Evolutionary conservation across 2,329 filamentous ascomycete species (phyloP).

Genomic region (Penicillium sp.): DNA sequence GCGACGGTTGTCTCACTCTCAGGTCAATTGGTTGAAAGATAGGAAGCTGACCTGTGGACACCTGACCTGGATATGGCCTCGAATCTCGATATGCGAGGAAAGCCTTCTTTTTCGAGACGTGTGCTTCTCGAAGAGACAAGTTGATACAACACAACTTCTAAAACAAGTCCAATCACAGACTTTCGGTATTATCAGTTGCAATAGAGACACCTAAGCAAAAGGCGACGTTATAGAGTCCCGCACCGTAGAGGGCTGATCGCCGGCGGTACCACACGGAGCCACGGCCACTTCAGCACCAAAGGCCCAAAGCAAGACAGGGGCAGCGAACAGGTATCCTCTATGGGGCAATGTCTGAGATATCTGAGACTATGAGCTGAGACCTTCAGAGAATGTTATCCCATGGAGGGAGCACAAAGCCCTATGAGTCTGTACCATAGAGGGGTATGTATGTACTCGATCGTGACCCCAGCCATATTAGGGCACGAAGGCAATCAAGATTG

Average conservation of each 20-base stretch:
- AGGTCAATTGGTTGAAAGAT: neutral
- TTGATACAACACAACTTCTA: too few species aligned
- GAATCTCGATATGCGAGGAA: neutral
- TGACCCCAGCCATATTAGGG: conserved; percentile 18
- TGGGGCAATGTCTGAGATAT: conserved; percentile 5
- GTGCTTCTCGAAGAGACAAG: too few species aligned
- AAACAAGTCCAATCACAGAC: too few species aligned
- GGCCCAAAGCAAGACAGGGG: neutral
- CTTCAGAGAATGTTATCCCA: neutral
- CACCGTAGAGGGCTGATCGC: neutral
- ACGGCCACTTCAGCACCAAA: neutral
- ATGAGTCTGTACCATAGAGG: conserved; percentile 12
- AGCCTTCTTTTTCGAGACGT: neutral
- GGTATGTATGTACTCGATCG: conserved; percentile 13
- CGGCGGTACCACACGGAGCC: neutral
- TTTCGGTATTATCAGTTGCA: neutral
- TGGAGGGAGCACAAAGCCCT: conserved; percentile 12
- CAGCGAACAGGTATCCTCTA: neutral
- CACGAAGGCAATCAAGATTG: conserved; percentile 7
- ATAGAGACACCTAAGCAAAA: neutral
- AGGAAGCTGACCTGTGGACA: neutral
- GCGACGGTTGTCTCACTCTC: conserved; percentile 1
- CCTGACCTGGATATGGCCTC: neutral
- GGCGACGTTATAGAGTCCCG: neutral
- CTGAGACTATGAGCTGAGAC: conserved; percentile 2